Evolutionary conservation across 2,329 filamentous ascomycete species (phyloP).

Genomic region (Aureobasidium pullulans): DNA sequence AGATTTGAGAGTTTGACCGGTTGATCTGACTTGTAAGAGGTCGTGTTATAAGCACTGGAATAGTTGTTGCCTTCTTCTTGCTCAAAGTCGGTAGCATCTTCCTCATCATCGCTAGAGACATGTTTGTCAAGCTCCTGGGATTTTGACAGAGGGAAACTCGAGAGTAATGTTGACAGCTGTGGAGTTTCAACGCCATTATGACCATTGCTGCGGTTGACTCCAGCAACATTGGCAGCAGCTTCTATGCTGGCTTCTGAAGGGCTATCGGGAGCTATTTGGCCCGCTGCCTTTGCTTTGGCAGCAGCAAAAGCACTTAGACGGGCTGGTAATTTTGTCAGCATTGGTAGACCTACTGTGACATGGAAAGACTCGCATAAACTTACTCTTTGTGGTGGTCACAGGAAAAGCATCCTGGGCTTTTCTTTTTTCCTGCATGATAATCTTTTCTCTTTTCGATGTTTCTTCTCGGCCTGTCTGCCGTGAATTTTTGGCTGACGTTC

Average conservation of each 20-base stretch:
- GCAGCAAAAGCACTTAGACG: constrained; percentile 29
- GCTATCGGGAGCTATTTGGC: not conserved
- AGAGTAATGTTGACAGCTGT: not conserved
- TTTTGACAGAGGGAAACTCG: constrained; percentile 14
- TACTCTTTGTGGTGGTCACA: not conserved
- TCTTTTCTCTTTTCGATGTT: not conserved
- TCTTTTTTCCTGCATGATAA: constrained; percentile 26
- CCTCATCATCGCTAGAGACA: constrained; percentile 6
- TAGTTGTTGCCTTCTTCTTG: not conserved
- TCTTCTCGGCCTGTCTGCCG: not conserved
- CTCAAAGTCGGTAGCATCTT: not conserved
- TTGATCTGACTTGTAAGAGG: not conserved
- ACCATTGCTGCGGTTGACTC: not conserved
- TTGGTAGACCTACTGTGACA: not conserved
- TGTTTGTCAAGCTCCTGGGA: constrained; percentile 17
- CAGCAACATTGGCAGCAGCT: not conserved
- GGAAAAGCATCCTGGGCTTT: constrained; percentile 29
- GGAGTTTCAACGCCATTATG: not conserved
- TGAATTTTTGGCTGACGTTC: too few relatives aligned
- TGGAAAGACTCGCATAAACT: not conserved
- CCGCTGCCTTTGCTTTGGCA: constrained; percentile 15
- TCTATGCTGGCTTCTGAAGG: not conserved
- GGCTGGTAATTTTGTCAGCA: constrained; percentile 13
- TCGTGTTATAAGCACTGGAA: not conserved
- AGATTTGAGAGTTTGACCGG: constrained; percentile 17